phyloP scores from a whole-genome alignment of 306 rosid species.

The Cucumis hystrix region DNA sequence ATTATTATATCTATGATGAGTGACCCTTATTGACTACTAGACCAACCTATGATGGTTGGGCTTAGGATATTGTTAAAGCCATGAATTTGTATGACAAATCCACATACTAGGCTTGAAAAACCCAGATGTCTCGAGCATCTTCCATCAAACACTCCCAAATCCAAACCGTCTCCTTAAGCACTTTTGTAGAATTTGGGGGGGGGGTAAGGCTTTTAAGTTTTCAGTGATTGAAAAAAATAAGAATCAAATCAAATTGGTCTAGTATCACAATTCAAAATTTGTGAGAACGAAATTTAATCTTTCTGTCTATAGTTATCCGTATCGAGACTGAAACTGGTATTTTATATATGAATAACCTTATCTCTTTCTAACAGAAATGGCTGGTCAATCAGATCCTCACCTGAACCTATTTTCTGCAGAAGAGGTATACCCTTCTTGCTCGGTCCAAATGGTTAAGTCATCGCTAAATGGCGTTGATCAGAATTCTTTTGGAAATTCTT shows the following conservation, averaged over 20 bases:
- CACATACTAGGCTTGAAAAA: too few species aligned
- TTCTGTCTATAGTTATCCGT: neutral
- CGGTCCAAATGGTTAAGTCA: neutral
- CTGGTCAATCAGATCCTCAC: constrained; percentile 30
- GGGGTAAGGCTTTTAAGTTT: too few species aligned
- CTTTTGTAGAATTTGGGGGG: too few species aligned
- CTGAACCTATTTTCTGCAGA: constrained; percentile 26
- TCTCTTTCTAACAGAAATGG: constrained; percentile 12
- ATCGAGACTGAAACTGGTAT: neutral
- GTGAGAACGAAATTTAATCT: neutral
- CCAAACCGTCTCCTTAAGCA: too few species aligned
- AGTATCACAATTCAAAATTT: neutral
- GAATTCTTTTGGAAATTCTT: neutral
- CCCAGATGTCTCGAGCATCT: too few species aligned
- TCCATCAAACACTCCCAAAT: too few species aligned
- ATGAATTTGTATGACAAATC: too few species aligned
- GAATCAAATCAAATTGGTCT: neutral
- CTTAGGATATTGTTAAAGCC: too few species aligned
- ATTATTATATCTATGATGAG: too few species aligned
- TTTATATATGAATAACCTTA: neutral
- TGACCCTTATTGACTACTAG: too few species aligned
- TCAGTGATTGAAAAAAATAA: too few species aligned
- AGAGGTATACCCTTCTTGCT: constrained; percentile 21
- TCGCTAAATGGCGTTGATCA: neutral
- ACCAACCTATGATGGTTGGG: too few species aligned